Conservation (phyloP, 176 grass and related monocot genomes). For the Eragrostis curvula region DNA sequence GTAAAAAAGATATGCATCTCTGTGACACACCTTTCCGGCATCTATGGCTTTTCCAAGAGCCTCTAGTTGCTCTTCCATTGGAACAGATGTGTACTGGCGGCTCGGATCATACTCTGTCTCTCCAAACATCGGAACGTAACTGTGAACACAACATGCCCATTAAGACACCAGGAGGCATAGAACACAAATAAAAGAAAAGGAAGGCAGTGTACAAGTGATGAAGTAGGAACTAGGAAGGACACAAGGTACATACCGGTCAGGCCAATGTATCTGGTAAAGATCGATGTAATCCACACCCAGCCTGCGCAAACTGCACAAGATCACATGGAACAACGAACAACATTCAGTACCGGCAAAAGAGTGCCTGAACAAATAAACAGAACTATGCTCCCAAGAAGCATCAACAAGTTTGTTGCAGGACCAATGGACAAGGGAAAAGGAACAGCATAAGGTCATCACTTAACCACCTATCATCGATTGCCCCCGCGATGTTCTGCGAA, state of each 20-base stretch:
- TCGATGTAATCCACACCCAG: conserved; percentile 85
- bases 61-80: conserved; percentile 77
- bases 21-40: conserved; percentile 65
- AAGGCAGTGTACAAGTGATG: not conserved
- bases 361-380: too few species aligned
- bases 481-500: conserved; percentile 63
- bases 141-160: conserved; percentile 8
- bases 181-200: not conserved
- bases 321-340: not conserved
- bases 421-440: not conserved
- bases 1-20: not conserved
- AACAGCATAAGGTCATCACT: not conserved
- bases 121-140: conserved; percentile 98
- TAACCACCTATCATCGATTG: conserved; percentile 71
- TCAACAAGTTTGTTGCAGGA: not conserved
- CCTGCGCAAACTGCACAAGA: conserved; percentile 58
- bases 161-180: not conserved
- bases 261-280: conserved; percentile 98
- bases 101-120: conserved; percentile 74
- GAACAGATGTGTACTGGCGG: conserved; percentile 63
- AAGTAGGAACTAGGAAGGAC: not conserved
- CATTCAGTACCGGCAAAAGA: not conserved
- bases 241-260: conserved; percentile 61
- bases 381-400: not conserved
- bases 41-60: conserved; percentile 79